These are phyloP conservation scores for Ceratobasidium sp. DNA, from an alignment of 1,284 basidiomycete species.

Conservation along the genomic window DNA sequence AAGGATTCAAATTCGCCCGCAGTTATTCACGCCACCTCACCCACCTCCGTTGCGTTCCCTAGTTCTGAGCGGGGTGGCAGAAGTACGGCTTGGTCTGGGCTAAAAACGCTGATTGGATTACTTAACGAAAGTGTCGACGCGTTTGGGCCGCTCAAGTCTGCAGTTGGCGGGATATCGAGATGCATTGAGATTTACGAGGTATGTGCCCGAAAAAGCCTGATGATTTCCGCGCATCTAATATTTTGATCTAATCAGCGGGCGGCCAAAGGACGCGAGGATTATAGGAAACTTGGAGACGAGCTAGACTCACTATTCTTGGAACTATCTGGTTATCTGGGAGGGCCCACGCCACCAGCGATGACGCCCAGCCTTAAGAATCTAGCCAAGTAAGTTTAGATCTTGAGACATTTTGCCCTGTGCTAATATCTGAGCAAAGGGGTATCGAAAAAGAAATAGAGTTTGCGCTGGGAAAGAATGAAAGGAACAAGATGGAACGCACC, in stretches of 20 bases:
- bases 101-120: background rate
- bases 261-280: background rate
- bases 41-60: no score
- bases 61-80: no score
- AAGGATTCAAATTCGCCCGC: no score
- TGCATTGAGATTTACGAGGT: slow-evolving; percentile 3
- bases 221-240: background rate
- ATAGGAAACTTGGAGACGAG: background rate
- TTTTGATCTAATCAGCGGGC: background rate
- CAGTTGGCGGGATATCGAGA: background rate
- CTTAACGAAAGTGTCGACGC: background rate
- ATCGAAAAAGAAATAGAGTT: background rate
- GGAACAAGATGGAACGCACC: background rate
- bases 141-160: background rate
- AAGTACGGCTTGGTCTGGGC: background rate
- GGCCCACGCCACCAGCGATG: background rate
- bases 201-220: background rate
- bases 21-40: no score
- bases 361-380: background rate
- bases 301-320: background rate
- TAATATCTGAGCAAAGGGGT: background rate
- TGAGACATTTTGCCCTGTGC: background rate
- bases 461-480: background rate
- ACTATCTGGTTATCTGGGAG: background rate
- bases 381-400: background rate